phyloP scores from a whole-genome alignment of 108 stramenopile species.

The Pseudonitzschia pungens region DNA sequence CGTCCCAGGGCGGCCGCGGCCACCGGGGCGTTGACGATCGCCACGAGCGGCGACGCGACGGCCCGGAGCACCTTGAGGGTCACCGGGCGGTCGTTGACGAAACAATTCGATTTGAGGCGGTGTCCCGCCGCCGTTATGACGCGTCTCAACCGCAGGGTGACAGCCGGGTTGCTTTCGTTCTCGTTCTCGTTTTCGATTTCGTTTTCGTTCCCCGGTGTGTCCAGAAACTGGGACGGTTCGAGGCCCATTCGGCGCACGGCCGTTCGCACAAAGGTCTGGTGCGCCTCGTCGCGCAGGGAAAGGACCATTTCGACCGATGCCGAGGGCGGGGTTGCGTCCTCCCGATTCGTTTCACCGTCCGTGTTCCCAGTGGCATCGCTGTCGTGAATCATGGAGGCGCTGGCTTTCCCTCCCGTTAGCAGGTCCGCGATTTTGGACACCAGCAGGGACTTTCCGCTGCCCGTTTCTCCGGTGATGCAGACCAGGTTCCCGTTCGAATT shows the following conservation, averaged over 20 bases:
- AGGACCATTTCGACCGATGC: conserved; percentile 37
- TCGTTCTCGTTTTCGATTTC: conserved; percentile 12
- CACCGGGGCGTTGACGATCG: conserved; percentile 64
- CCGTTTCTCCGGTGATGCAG: conserved; percentile 58
- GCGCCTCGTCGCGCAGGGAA: conserved; percentile 41
- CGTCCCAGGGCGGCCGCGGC: conserved; percentile 61
- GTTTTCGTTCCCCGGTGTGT: neutral
- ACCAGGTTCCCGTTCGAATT: conserved; percentile 23
- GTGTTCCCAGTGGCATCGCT: neutral
- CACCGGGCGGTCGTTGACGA: conserved; percentile 56
- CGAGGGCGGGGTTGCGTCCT: neutral
- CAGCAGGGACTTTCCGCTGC: conserved; percentile 67
- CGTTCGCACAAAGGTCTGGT: conserved; percentile 37
- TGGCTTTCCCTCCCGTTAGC: conserved; percentile 63
- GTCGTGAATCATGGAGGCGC: conserved; percentile 33
- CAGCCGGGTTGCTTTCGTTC: neutral
- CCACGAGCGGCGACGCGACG: conserved; percentile 58
- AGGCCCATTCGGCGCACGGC: conserved; percentile 34
- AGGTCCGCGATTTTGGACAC: conserved; percentile 64
- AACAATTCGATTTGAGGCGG: conserved; percentile 61
- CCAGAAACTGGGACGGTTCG: conserved; percentile 32
- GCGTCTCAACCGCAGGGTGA: neutral
- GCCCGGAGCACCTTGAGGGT: conserved; percentile 59
- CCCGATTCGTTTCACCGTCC: too few relatives aligned
- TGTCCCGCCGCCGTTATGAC: neutral